A percentile compares a stretch with the other conserved stretches of the same genome.
Evolutionary conservation across 768 basidiomycete species (phyloP).

Genomic region (Rhizopogon rudus): DNA sequence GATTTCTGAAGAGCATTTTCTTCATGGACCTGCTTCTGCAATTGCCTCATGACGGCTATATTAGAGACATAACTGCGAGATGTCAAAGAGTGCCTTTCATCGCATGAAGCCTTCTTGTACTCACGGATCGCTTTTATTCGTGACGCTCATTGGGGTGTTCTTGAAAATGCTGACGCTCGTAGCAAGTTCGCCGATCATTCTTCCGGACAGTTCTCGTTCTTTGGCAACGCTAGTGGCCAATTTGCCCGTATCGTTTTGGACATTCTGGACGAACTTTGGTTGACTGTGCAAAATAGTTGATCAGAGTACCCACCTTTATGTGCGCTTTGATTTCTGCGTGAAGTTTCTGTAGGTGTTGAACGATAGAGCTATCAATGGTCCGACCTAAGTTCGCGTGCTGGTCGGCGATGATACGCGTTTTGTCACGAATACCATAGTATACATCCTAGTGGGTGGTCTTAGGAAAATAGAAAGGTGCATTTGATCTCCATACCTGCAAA

Average conservation of each 20-base stretch:
- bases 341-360: constrained; percentile 97
- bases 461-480: not conserved
- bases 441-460: constrained; percentile 54
- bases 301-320: constrained; percentile 60
- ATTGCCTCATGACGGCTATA: constrained; percentile 67
- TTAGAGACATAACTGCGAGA: constrained; percentile 60
- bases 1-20: constrained; percentile 98
- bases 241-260: constrained; percentile 94
- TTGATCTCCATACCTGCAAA: constrained; percentile 54
- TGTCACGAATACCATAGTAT: constrained; percentile 90
- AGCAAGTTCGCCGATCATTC: constrained; percentile 81
- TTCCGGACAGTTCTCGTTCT: constrained; percentile 85
- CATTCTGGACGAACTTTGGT: constrained; percentile 45
- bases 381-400: constrained; percentile 95
- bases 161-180: constrained; percentile 87
- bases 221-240: constrained; percentile 88
- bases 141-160: constrained; percentile 88
- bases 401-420: constrained; percentile 89
- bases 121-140: constrained; percentile 78
- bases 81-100: not conserved
- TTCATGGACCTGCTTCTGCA: constrained; percentile 90
- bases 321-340: constrained; percentile 95
- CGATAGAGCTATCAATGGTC: constrained; percentile 95
- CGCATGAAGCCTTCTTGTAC: constrained; percentile 22
- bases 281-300: not conserved